Percentiles rank a stretch among this genome's conserved stretches.
These are phyloP conservation scores for Atractiella rhizophila DNA, from an alignment of 768 basidiomycete genomes.

Conservation along the genomic window DNA sequence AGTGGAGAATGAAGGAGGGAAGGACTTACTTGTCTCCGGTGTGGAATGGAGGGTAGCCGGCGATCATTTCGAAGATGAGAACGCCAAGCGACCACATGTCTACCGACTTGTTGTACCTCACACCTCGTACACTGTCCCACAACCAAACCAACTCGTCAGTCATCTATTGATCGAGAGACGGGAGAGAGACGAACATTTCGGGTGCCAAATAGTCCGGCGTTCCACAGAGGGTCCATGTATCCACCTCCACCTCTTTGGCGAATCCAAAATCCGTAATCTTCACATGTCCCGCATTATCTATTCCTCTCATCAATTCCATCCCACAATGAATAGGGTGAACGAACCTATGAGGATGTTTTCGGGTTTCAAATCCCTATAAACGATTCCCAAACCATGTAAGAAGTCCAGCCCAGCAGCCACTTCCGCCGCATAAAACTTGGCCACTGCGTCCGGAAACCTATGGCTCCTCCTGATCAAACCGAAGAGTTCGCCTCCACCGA, in stretches of 20 bases:
- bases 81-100: conserved; percentile 99
- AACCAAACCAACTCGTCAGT: too few species aligned
- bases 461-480: conserved; percentile 46
- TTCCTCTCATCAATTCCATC: conserved; percentile 61
- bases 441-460: conserved; percentile 87
- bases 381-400: conserved; percentile 87
- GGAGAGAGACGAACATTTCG: too few species aligned
- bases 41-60: conserved; percentile 57
- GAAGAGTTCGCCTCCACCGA: conserved; percentile 79
- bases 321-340: too few species aligned
- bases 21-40: conserved; percentile 14
- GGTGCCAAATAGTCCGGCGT: conserved; percentile 93
- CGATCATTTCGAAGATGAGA: conserved; percentile 93
- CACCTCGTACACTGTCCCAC: too few species aligned
- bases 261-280: conserved; percentile 97
- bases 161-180: too few species aligned
- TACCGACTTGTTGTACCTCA: conserved; percentile 91
- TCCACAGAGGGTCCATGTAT: conserved; percentile 74
- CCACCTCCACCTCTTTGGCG: conserved; percentile 75
- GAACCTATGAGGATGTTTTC: conserved; percentile 18
- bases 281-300: conserved; percentile 66
- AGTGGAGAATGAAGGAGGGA: too few species aligned
- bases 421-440: conserved; percentile 89
- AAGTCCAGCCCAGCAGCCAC: conserved; percentile 89
- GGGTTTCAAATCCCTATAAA: conserved; percentile 94